Percentiles rank a stretch among this genome's conserved stretches.
Evolutionary conservation across 1,284 basidiomycete genomes (phyloP).

Genomic region (Rhodotorula sp.): DNA sequence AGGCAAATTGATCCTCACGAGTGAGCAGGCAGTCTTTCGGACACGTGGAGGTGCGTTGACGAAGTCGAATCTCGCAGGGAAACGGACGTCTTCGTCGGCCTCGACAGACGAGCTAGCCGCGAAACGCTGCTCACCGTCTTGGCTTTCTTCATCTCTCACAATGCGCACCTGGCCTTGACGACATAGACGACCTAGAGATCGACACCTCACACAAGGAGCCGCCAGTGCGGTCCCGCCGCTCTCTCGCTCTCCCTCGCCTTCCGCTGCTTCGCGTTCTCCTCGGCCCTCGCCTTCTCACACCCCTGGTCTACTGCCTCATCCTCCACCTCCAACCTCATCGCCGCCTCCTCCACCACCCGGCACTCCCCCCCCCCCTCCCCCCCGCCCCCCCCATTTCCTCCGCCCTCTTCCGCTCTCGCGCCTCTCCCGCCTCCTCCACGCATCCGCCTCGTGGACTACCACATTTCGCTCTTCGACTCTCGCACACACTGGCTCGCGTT

Average conservation of each 20-base stretch:
- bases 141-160: too few relatives aligned
- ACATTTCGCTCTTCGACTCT: conserved; percentile 16
- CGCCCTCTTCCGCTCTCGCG: not conserved
- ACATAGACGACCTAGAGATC: conserved; percentile 15
- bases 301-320: conserved; percentile 1
- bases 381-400: not conserved
- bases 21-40: too few relatives aligned
- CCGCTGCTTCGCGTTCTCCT: not conserved
- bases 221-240: too few relatives aligned
- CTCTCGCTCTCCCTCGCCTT: not conserved
- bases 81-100: not conserved
- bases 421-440: not conserved
- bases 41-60: not conserved
- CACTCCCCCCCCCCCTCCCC: not conserved
- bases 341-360: not conserved
- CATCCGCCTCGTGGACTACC: conserved; percentile 19
- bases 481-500: conserved; percentile 14
- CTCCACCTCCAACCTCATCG: not conserved
- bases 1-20: not conserved
- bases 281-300: not conserved
- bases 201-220: not conserved
- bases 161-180: conserved; percentile 12
- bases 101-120: not conserved
- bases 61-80: not conserved
- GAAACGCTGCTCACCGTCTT: not conserved